Evolutionary conservation across 1,139 yeast species (phyloP).

Genomic region (Pichia sp.): DNA sequence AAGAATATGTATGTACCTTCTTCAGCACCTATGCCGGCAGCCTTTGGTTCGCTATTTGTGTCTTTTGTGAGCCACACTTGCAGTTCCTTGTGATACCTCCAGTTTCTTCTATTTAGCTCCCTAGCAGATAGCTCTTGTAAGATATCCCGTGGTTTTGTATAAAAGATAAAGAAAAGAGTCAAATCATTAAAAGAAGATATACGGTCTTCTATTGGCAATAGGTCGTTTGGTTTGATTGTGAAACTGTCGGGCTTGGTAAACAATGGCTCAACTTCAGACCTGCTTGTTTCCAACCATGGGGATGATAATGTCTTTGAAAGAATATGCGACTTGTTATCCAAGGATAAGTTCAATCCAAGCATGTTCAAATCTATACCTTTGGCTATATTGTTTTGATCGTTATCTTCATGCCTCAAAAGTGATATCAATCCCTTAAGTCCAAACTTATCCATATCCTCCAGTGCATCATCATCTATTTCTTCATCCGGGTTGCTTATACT

Average conservation of each 20-base stretch:
- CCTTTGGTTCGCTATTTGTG: slow-evolving; percentile 82
- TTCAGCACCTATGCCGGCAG: slow-evolving; percentile 81
- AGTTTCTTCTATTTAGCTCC: slow-evolving; percentile 79
- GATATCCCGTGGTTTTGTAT: slow-evolving; percentile 89
- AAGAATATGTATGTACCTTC: slow-evolving; percentile 94
- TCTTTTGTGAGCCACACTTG: slow-evolving; percentile 97
- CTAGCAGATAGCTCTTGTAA: slow-evolving; percentile 92
- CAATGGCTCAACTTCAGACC: slow-evolving; percentile 87
- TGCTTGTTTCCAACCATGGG: slow-evolving; percentile 91
- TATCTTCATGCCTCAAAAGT: slow-evolving; percentile 63
- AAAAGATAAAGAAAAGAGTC: slow-evolving; percentile 87
- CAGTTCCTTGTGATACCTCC: slow-evolving; percentile 95
- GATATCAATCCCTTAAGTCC: slow-evolving; percentile 74
- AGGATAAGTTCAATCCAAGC: slow-evolving; percentile 61
- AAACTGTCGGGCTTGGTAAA: slow-evolving; percentile 60
- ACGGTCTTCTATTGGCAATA: slow-evolving; percentile 55
- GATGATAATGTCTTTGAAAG: slow-evolving; percentile 74
- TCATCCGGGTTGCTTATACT: neutral
- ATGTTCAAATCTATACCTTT: slow-evolving; percentile 79
- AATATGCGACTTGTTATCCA: slow-evolving; percentile 37
- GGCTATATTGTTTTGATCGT: slow-evolving; percentile 65
- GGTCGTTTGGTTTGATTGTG: slow-evolving; percentile 39
- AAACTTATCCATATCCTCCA: slow-evolving; percentile 46
- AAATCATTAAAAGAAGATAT: slow-evolving; percentile 82
- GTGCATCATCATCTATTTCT: slow-evolving; percentile 9